phyloP scores from a whole-genome alignment of 306 rosid species.

The Corylus heterophylla region DNA sequence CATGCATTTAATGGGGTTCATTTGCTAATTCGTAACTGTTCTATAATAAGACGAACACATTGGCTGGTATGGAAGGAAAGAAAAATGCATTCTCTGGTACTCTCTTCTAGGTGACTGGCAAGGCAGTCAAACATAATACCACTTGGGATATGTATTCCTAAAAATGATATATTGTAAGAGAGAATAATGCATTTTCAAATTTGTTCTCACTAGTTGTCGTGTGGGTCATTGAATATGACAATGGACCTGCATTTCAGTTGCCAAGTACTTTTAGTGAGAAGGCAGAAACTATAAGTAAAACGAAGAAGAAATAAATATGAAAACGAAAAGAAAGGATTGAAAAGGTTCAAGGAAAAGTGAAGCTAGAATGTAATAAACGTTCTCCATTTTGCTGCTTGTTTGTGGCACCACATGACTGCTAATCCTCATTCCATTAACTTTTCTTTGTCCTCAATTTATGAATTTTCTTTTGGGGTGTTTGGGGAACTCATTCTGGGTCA shows the following conservation, averaged over 20 bases:
- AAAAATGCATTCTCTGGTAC: neutral
- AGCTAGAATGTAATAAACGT: neutral
- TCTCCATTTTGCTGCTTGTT: neutral
- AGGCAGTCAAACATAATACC: slow-evolving; percentile 3
- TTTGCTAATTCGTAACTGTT: neutral
- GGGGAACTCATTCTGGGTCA: neutral
- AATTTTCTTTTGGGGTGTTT: neutral
- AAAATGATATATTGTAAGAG: neutral
- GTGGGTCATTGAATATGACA: neutral
- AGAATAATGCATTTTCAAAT: neutral
- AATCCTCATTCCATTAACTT: neutral
- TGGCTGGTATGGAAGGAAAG: neutral
- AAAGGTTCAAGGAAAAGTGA: neutral
- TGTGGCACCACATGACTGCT: neutral
- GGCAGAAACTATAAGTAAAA: neutral
- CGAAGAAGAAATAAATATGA: neutral
- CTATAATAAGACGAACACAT: neutral
- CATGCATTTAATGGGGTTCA: slow-evolving; percentile 17
- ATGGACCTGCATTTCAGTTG: neutral
- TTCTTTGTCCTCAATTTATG: neutral
- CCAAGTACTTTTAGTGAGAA: neutral
- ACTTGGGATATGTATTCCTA: neutral
- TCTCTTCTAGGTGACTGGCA: neutral
- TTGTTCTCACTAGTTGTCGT: neutral
- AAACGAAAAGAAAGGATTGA: neutral